Percentiles rank a stretch among this genome's conserved stretches.
Conservation (phyloP, 2,329 filamentous ascomycete genomes). For the Penicillium olsonii region DNA sequence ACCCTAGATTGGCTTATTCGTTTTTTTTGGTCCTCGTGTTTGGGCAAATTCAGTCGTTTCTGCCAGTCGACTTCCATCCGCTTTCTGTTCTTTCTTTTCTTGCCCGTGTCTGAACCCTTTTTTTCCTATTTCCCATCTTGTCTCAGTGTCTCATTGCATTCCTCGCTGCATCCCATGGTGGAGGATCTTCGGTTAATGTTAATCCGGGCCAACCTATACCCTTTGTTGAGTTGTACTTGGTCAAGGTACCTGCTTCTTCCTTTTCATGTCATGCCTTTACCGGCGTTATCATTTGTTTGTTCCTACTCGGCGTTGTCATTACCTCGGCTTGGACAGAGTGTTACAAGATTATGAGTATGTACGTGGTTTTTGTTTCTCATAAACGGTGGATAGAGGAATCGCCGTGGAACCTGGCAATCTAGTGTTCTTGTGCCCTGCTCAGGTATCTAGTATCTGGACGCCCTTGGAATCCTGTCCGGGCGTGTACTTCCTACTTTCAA, state of each 20-base stretch:
- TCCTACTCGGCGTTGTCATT: conserved; percentile 16
- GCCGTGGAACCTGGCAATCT: conserved; percentile 6
- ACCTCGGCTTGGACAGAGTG: conserved; percentile 15
- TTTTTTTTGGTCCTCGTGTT: too few relatives aligned
- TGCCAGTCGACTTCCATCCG: conserved; percentile 12
- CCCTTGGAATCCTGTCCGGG: too few relatives aligned
- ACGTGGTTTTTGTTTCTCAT: conserved; percentile 15
- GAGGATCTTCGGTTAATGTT: conserved; percentile 30
- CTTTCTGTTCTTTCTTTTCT: conserved; percentile 8
- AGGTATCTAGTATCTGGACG: conserved; percentile 8
- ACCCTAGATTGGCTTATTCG: conserved; percentile 26
- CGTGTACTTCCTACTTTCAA: too few relatives aligned
- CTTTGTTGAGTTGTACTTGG: conserved; percentile 34
- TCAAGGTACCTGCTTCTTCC: conserved; percentile 20
- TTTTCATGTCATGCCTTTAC: conserved; percentile 14
- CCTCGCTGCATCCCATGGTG: conserved; percentile 14
- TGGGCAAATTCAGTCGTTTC: too few relatives aligned
- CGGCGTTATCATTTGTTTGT: conserved; percentile 17
- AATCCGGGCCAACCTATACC: conserved; percentile 38
- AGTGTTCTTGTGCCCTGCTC: conserved; percentile 7
- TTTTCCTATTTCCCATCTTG: conserved; percentile 6
- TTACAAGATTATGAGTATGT: conserved; percentile 26
- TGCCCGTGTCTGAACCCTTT: conserved; percentile 16
- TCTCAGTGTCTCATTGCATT: conserved; percentile 20
- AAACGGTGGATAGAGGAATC: conserved; percentile 24